Conservation (phyloP, 1,139 yeast genomes). For the Geotrichum restrictum region DNA sequence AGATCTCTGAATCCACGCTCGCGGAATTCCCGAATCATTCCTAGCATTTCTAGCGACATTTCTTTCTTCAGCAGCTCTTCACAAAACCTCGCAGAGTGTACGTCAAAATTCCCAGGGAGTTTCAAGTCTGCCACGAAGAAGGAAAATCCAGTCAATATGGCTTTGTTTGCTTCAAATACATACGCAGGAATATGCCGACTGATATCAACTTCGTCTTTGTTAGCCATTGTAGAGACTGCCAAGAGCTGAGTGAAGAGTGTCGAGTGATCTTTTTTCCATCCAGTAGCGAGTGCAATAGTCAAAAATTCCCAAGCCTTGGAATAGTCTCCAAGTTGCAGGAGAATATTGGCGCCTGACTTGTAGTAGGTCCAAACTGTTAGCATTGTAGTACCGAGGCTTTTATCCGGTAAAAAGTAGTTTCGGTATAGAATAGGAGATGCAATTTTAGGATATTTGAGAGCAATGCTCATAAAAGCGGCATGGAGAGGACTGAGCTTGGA, state of each 20-base stretch:
- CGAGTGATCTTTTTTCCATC: slow-evolving; percentile 19
- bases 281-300: slow-evolving; percentile 25
- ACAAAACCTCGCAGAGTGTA: not conserved
- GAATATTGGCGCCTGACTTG: slow-evolving; percentile 28
- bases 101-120: not conserved
- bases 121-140: not conserved
- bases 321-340: slow-evolving; percentile 24
- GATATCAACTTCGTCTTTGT: slow-evolving; percentile 18
- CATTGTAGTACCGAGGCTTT: slow-evolving; percentile 13
- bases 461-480: slow-evolving; percentile 17
- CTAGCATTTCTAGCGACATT: slow-evolving; percentile 3
- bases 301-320: slow-evolving; percentile 28
- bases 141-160: not conserved
- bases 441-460: slow-evolving; percentile 5
- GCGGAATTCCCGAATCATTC: slow-evolving; percentile 11
- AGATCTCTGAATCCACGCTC: slow-evolving; percentile 10
- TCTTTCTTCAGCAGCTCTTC: not conserved
- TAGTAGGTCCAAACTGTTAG: slow-evolving; percentile 25
- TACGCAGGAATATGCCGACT: slow-evolving; percentile 10
- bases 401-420: slow-evolving; percentile 16
- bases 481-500: slow-evolving; percentile 19
- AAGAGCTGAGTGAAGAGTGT: slow-evolving; percentile 22
- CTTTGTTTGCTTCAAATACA: slow-evolving; percentile 8
- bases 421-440: slow-evolving; percentile 10
- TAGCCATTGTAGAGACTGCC: slow-evolving; percentile 21